Evolutionary conservation across 345 rosid species (phyloP), one percentile per base, ranked within the genome.

Genomic region (Physaria fendleri): DNA sequence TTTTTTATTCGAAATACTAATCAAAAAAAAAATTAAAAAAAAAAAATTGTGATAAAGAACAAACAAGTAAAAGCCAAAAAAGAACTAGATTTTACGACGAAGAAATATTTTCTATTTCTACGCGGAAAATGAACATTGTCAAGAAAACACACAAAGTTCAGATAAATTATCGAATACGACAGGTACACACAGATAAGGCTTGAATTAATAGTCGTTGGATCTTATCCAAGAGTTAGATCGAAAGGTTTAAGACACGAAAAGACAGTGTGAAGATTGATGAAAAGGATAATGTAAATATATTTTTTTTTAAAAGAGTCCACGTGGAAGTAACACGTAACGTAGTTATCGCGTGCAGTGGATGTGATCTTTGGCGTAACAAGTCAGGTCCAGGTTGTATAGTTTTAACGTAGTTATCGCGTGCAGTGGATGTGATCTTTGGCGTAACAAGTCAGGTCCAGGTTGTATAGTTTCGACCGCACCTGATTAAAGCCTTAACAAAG

Each of bases 121-220:
- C 75, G 89, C 82, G 85, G 82, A 76, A 75, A 75, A 59, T 69
- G 77, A 56, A 69, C 77, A 61, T 33, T 20, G 84, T 40, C 18
- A 47, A 70, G 58, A 39, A 29, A 51, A 20, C 53, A 20, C 45
- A 16, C 28, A 66, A 20, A n/a, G n/a, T n/a, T n/a, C n/a, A n/a
- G n/a, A n/a, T n/a, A n/a, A n/a, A n/a, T n/a, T n/a, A n/a, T n/a
- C n/a, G n/a, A n/a, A n/a, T n/a, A n/a, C n/a, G n/a, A n/a, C n/a
- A n/a, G n/a, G n/a, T n/a, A n/a, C n/a, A n/a, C n/a, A n/a, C n/a
- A n/a, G n/a, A n/a, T n/a, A n/a, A n/a, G n/a, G n/a, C n/a, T n/a
- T n/a, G n/a, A n/a, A n/a, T n/a, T n/a, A n/a, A n/a, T n/a, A n/a
- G n/a, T n/a, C n/a, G n/a, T n/a, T n/a, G n/a, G 71, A 39, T 57